Base-by-base conservation (phyloP, 495 filamentous ascomycete genomes). In the Talaromyces proteolyticus region DNA sequence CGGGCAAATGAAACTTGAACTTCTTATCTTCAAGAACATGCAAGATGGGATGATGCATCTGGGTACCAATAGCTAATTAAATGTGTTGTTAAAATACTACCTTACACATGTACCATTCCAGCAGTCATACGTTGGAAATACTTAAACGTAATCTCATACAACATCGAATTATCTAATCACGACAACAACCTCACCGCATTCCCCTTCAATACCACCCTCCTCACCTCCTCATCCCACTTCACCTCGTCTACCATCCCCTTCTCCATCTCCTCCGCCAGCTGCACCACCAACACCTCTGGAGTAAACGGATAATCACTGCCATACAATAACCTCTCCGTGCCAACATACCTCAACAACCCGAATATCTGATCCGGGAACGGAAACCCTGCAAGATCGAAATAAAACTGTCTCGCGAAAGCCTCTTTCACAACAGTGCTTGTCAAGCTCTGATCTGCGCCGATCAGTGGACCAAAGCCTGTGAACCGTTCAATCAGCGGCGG, bases 381-480 rank as follows among this genome's bases (percentile, higher is more conserved):
- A 12, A 75, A 62, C 0, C 77, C 77, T 1, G 77, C 77, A 18
- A 81, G 53, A 55, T 80, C 77, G 42, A 78, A 73, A 54, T 64
- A 80, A 45, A 70, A 74, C 6, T 67, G 67, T 18, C 53, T 53
- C 37, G 53, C 49, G 10, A 79, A 45, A 5, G 63, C 44, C 25
- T 59, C 49, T 43, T 59, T 64, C 3, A 66, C 52, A 2, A 50
- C 38, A 3, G 61, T 47, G 4, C 44, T 45, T 0, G 53, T 58
- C 8, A 61, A 29, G 11, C 48, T 44, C 5, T 48, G 14, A 4
- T 40, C 53, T 3, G 22, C 17, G 12, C 36, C 42, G 4, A 58
- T 16, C 3, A 57, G n/a, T 0, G 53, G 39, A 2, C 64, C 55
- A 48, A 73, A 72, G 5, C 48, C 53, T 0, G 67, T 63, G 37